Evolutionary conservation across 805 yeast species (phyloP).

Genomic region (Starmerella asiatica): DNA sequence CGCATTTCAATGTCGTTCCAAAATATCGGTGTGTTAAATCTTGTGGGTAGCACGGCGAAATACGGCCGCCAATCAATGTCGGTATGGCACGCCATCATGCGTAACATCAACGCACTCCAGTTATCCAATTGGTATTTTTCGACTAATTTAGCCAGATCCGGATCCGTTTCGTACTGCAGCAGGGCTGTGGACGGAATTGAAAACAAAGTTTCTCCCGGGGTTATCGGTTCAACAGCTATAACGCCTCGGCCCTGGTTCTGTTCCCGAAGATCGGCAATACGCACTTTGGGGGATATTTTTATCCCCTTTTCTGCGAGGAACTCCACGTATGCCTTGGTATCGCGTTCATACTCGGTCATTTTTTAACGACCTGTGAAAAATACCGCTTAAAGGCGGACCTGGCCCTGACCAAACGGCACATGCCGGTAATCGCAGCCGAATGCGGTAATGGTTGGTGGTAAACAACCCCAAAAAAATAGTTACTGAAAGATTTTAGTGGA

Average conservation of each 20-base stretch:
- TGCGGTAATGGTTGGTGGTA: too few species aligned
- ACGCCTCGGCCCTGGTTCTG: slow-evolving; percentile 66
- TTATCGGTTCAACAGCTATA: slow-evolving; percentile 48
- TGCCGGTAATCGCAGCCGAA: too few species aligned
- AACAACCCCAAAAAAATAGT: too few species aligned
- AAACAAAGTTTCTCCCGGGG: slow-evolving; percentile 51
- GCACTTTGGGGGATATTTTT: slow-evolving; percentile 42
- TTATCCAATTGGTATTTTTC: slow-evolving; percentile 31
- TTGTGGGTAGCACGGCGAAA: slow-evolving; percentile 53
- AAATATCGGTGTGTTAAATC: slow-evolving; percentile 58
- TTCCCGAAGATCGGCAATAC: slow-evolving; percentile 46
- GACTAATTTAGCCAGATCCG: slow-evolving; percentile 16
- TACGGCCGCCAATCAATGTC: slow-evolving; percentile 57
- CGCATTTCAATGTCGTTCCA: slow-evolving; percentile 58
- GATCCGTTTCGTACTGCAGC: slow-evolving; percentile 43
- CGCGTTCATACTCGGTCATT: slow-evolving; percentile 18
- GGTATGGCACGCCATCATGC: slow-evolving; percentile 48
- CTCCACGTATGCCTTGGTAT: slow-evolving; percentile 31
- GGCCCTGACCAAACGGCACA: too few species aligned
- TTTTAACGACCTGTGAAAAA: too few species aligned
- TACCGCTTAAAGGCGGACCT: too few species aligned
- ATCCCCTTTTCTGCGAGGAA: slow-evolving; percentile 38
- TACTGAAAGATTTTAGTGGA: too few species aligned
- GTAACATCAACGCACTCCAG: slow-evolving; percentile 69
- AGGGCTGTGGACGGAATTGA: slow-evolving; percentile 48